Evolutionary conservation across 2,329 filamentous ascomycete species (phyloP), one percentile per base, ranked within the genome.

Genomic region (Balansia obtecta): DNA sequence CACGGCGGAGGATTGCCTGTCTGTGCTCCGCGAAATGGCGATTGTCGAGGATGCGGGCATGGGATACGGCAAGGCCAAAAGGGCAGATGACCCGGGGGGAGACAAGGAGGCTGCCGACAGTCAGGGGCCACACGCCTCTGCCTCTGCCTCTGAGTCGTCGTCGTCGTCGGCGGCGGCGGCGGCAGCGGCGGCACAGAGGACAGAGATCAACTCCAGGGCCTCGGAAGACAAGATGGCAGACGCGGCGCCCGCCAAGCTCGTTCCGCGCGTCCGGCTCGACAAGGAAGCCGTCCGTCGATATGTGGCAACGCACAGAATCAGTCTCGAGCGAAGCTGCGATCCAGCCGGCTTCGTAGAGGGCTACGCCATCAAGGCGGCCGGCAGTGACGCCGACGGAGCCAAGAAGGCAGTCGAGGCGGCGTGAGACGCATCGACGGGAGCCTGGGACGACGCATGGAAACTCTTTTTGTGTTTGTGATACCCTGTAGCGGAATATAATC

Each of bases 1-100:
- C 64, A 73, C 85, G 50, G 76, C 78, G 0, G 91, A 96, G 42
- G 91, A 97, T 67, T 88, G 91, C 52, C 76, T 95, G 42, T 73
- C 73, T 1, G 82, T 88, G 22, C 70, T 96, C 49, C 80, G 85
- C 53, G 83, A 88, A 52, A 95, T 96, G 88, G 82, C 77, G 9
- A 70, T 93, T 37, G 72, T 85, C 45, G 66, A 81, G 65, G 72
- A 83, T 60, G 77, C 72, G 57, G 76, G 70, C 62, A 64, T 68
- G 65, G 70, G 70, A 1, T 68, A 67, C 4, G 67, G 68, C 12
- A 71, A 68, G 55, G 62, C 62, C 43, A 50, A 52, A 54, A 52
- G 45, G 46, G 54, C 44, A 18, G 39, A 37, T 11, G 46, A 51
- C 13, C 2, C 20, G 3, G 39, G 38, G 10, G 46, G 44, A 13